A percentile compares a stretch with the other conserved stretches of the same genome.
Evolutionary conservation across 169 alveolate genomes (phyloP).

Genomic region (Nephromyces sp.): DNA sequence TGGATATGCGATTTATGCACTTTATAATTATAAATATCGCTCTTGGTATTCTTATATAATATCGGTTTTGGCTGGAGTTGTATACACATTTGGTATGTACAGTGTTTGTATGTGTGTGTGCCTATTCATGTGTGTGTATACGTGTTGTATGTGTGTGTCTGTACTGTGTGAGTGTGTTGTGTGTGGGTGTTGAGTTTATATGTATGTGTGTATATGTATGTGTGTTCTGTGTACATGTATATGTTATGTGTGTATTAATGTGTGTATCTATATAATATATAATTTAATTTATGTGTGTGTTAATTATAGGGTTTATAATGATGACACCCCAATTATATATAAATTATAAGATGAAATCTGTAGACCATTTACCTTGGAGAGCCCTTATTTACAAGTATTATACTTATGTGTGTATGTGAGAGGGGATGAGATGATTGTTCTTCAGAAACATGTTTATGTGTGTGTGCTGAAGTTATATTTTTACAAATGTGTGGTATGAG

Average conservation of each 20-base stretch:
- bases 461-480: too few relatives aligned
- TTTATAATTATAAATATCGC: conserved; percentile 72
- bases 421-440: too few relatives aligned
- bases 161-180: too few relatives aligned
- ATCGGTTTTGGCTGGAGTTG: conserved; percentile 38
- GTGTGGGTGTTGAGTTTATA: too few relatives aligned
- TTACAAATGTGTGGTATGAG: too few relatives aligned
- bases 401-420: too few relatives aligned
- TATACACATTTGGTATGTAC: conserved; percentile 38
- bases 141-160: not conserved
- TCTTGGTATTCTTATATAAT: conserved; percentile 90
- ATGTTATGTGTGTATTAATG: not conserved
- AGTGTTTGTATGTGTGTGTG: not conserved
- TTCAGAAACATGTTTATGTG: too few relatives aligned
- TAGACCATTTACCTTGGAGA: conserved; percentile 97
- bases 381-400: conserved; percentile 77
- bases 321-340: conserved; percentile 85
- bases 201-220: not conserved
- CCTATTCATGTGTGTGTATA: not conserved
- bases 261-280: not conserved
- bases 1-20: conserved; percentile 83
- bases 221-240: not conserved
- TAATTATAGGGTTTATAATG: conserved; percentile 31
- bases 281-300: not conserved
- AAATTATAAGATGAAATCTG: conserved; percentile 93